phyloP scores from a whole-genome alignment of 2,329 filamentous ascomycete species.

The Gaeumannomyces sp. region DNA sequence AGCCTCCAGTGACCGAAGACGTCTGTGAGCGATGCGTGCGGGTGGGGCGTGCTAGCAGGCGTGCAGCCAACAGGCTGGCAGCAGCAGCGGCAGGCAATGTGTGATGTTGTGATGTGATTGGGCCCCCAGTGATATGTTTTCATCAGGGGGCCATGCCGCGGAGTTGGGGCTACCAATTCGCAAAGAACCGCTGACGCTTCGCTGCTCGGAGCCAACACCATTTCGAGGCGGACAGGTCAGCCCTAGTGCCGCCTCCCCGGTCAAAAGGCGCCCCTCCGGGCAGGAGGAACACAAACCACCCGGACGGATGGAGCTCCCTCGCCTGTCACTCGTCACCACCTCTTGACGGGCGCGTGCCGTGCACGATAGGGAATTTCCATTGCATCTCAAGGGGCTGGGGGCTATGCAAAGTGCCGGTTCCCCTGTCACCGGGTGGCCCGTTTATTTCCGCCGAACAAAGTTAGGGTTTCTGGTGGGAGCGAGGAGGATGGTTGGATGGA shows the following conservation, averaged over 20 bases:
- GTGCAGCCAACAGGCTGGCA: too few species aligned
- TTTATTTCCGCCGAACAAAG: neutral
- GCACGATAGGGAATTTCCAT: neutral
- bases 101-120: neutral
- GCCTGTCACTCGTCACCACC: neutral
- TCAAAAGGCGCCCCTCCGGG: neutral
- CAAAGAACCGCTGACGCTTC: too few species aligned
- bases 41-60: too few species aligned
- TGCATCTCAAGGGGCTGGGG: neutral
- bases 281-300: too few species aligned
- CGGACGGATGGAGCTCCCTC: neutral
- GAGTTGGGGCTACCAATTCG: too few species aligned
- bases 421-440: too few species aligned
- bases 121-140: neutral
- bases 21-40: neutral
- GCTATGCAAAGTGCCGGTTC: neutral
- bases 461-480: neutral
- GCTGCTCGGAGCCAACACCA: neutral
- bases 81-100: neutral
- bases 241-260: neutral
- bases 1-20: too few species aligned
- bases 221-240: neutral
- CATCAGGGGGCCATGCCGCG: too few species aligned
- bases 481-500: neutral
- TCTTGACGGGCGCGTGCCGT: neutral